Evolutionary conservation across 2,329 filamentous ascomycete species (phyloP).

Genomic region (Achaetomium macrosporum): DNA sequence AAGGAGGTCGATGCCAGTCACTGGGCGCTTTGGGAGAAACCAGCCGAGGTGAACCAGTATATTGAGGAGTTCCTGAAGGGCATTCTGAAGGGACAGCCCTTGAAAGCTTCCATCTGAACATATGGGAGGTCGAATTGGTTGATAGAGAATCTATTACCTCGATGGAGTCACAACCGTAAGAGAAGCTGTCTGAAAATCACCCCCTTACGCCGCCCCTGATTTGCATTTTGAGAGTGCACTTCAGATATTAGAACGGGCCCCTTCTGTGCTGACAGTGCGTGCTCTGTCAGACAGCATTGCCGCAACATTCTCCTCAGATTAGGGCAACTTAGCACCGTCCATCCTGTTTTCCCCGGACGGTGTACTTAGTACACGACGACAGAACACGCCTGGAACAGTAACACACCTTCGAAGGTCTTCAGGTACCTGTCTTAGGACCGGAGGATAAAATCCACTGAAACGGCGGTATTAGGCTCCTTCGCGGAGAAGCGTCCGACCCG

Average conservation of each 20-base stretch:
- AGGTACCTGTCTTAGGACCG: background rate
- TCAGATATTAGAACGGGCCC: too few species aligned
- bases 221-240: too few species aligned
- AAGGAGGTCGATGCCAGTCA: conserved; percentile 65
- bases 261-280: too few species aligned
- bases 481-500: background rate
- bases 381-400: background rate
- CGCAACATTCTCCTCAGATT: background rate
- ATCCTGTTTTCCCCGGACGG: background rate
- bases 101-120: conserved; percentile 35
- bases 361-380: background rate
- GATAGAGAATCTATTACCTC: background rate
- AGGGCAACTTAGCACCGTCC: background rate
- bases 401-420: background rate
- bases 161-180: background rate
- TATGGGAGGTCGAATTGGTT: background rate
- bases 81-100: conserved; percentile 33
- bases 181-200: too few species aligned
- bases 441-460: background rate
- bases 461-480: background rate
- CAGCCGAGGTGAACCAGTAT: conserved; percentile 62
- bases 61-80: conserved; percentile 62
- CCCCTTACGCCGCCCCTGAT: too few species aligned
- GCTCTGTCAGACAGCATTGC: too few species aligned
- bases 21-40: conserved; percentile 75